Evolutionary conservation across 176 grass and related monocot species (phyloP).

Genomic region (Musa beccarii): DNA sequence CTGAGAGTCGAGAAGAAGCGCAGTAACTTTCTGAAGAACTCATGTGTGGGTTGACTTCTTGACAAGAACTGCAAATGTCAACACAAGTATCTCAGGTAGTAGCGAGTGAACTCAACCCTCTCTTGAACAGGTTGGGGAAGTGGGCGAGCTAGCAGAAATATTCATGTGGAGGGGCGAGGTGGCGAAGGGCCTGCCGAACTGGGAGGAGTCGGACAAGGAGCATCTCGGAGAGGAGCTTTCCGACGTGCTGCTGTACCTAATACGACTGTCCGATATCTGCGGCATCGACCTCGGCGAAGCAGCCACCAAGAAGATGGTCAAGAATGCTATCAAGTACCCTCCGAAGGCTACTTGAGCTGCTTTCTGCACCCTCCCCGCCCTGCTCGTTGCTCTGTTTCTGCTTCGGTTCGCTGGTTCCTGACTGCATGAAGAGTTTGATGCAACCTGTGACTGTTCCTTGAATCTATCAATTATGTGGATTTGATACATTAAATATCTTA

Average conservation of each 20-base stretch:
- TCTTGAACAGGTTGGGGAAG: slow-evolving; percentile 3
- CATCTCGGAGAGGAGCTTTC: slow-evolving; percentile 17
- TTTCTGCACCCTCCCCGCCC: too few species aligned
- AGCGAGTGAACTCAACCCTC: not conserved
- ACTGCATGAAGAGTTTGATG: too few species aligned
- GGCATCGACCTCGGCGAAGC: not conserved
- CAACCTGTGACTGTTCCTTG: too few species aligned
- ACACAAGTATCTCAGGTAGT: too few species aligned
- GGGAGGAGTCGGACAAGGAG: slow-evolving; percentile 2
- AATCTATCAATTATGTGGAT: too few species aligned
- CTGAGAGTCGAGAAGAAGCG: too few species aligned
- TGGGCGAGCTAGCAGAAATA: slow-evolving; percentile 11
- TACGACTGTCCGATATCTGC: slow-evolving; percentile 7
- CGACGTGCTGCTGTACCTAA: slow-evolving; percentile 10
- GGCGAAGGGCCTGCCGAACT: slow-evolving; percentile 8
- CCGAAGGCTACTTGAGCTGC: not conserved
- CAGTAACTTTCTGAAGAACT: too few species aligned
- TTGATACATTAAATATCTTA: too few species aligned
- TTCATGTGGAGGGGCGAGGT: slow-evolving; percentile 17
- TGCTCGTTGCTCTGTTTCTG: not conserved
- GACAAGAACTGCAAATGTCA: too few species aligned
- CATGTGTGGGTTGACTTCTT: too few species aligned
- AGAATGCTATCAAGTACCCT: slow-evolving; percentile 5
- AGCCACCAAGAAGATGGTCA: not conserved
- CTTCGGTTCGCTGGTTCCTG: not conserved